These are phyloP conservation scores for Eucalyptus shirleyi DNA, from an alignment of 345 rosid species.

Conservation along the genomic window DNA sequence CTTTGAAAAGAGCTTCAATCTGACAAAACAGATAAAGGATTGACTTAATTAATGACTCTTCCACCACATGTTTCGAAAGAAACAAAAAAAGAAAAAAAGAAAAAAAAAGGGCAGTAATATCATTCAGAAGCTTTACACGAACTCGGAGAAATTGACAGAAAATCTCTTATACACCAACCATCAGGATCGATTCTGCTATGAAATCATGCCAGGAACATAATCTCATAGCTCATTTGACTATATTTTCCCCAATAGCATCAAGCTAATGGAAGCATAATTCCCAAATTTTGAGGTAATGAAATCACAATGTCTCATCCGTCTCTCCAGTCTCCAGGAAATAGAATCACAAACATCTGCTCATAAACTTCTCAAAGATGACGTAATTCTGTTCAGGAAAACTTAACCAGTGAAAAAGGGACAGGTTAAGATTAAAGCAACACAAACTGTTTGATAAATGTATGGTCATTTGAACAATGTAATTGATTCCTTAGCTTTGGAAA, in stretches of 20 bases:
- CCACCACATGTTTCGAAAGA: background rate
- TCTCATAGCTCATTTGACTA: background rate
- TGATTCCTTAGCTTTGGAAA: background rate
- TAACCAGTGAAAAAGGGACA: background rate
- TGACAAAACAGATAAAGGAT: conserved; percentile 10
- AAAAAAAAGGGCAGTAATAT: background rate
- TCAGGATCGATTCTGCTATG: background rate
- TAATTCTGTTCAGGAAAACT: background rate
- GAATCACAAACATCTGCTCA: background rate
- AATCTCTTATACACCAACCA: background rate
- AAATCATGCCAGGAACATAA: background rate
- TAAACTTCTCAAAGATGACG: background rate
- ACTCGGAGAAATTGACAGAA: background rate
- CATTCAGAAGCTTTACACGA: background rate
- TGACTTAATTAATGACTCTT: background rate
- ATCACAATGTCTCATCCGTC: background rate
- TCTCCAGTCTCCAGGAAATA: background rate
- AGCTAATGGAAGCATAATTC: background rate
- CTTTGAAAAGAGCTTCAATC: conserved; percentile 72
- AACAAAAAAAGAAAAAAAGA: background rate
- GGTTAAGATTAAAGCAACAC: background rate
- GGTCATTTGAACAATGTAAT: background rate
- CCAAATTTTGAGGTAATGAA: background rate
- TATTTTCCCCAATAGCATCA: background rate
- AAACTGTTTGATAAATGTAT: background rate